Evolutionary conservation across 2,329 filamentous ascomycete species (phyloP).

Genomic region (Calycina herbarum): DNA sequence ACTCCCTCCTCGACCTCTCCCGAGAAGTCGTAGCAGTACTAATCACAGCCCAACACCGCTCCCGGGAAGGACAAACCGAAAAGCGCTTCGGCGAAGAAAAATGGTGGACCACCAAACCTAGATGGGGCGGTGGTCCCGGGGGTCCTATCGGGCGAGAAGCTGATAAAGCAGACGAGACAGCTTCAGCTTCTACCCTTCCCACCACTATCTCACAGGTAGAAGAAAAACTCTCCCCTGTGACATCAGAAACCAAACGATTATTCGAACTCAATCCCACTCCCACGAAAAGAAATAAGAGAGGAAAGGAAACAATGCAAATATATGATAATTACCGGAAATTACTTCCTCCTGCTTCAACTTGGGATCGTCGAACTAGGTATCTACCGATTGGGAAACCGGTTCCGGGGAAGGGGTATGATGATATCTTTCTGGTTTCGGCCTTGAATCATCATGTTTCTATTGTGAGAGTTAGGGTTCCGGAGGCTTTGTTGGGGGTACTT

Average conservation of each 20-base stretch:
- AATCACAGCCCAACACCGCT: conserved; percentile 63
- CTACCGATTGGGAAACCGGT: conserved; percentile 53
- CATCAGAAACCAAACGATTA: conserved; percentile 23
- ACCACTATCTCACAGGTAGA: conserved; percentile 8
- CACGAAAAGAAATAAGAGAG: conserved; percentile 23
- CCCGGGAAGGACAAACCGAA: conserved; percentile 57
- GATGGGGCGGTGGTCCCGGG: conserved; percentile 64
- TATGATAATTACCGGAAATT: conserved; percentile 67
- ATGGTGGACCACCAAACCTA: conserved; percentile 62
- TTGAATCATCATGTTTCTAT: conserved; percentile 63
- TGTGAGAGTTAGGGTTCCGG: conserved; percentile 58
- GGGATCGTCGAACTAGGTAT: conserved; percentile 62
- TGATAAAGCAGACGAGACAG: conserved; percentile 25
- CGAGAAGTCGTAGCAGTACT: conserved; percentile 61
- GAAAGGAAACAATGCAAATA: conserved; percentile 48
- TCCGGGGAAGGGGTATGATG: conserved; percentile 51
- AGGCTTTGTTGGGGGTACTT: conserved; percentile 52
- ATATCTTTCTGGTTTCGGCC: conserved; percentile 61
- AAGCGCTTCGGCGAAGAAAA: conserved; percentile 55
- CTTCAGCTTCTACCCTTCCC: conserved; percentile 4
- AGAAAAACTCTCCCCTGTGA: conserved; percentile 9
- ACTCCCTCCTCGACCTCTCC: conserved; percentile 62
- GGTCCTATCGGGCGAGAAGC: conserved; percentile 64
- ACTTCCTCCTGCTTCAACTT: conserved; percentile 55
- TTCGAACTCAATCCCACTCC: conserved; percentile 25